Conservation (phyloP, 169 alveolate species). For the Cytauxzoon felis region DNA sequence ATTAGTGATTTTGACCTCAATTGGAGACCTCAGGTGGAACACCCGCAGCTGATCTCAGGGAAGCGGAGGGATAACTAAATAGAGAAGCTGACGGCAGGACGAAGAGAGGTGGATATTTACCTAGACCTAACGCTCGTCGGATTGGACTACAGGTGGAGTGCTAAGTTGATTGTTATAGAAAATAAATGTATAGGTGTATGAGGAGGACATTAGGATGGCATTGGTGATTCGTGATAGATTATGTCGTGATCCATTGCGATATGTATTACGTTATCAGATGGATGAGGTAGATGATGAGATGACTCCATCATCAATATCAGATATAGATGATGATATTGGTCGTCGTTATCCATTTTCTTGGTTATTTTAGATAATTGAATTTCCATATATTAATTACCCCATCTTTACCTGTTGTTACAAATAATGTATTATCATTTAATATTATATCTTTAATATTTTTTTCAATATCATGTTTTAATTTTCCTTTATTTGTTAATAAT, state of each 20-base stretch:
- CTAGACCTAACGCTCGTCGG: too few species aligned
- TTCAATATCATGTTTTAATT: slow-evolving; percentile 49
- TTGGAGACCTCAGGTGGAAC: too few species aligned
- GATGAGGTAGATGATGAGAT: slow-evolving; percentile 2
- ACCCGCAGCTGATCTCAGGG: too few species aligned
- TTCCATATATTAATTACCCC: slow-evolving; percentile 50
- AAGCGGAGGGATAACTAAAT: too few species aligned
- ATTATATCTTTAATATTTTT: slow-evolving; percentile 40
- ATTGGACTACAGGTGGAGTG: too few species aligned
- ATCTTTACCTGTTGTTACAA: slow-evolving; percentile 57
- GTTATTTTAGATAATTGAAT: slow-evolving; percentile 25
- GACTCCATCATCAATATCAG: slow-evolving; percentile 1
- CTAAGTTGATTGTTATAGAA: too few species aligned
- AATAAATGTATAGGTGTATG: background rate
- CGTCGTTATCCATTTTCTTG: slow-evolving; percentile 63
- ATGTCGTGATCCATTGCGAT: slow-evolving; percentile 48
- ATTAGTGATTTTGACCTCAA: too few species aligned
- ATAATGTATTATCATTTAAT: slow-evolving; percentile 11
- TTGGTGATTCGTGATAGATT: slow-evolving; percentile 31
- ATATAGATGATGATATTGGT: slow-evolving; percentile 17
- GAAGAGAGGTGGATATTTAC: too few species aligned
- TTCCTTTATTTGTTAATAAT: slow-evolving; percentile 42
- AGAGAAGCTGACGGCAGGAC: too few species aligned
- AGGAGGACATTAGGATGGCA: slow-evolving; percentile 44
- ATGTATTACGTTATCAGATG: slow-evolving; percentile 35